Percentiles rank a stretch among this genome's conserved stretches.
Conservation (phyloP, 257 asterid genomes). For the Solanum lignicaule region DNA sequence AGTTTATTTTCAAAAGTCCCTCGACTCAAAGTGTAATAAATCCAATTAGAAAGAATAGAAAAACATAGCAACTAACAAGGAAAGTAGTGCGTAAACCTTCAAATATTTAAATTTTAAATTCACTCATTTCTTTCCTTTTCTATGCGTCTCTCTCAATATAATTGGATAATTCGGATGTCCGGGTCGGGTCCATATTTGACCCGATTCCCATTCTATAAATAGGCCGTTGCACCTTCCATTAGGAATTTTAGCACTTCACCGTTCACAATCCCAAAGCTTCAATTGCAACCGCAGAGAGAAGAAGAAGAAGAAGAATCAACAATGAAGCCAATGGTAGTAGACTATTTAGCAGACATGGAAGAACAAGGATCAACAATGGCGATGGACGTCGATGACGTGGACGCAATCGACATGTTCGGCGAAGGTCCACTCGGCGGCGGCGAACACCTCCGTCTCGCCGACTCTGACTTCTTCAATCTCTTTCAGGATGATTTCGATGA, state of each 20-base stretch:
- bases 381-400: constrained; percentile 43
- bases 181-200: neutral
- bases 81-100: neutral
- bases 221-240: accelerated
- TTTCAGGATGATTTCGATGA: constrained; percentile 41
- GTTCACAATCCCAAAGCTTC: neutral
- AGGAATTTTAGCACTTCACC: neutral
- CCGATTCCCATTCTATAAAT: neutral
- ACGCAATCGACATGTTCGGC: constrained; percentile 26
- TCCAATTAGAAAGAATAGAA: neutral
- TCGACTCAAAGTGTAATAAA: neutral
- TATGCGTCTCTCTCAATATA: no score
- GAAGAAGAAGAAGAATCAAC: neutral
- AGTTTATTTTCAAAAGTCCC: accelerated
- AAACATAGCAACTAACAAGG: neutral
- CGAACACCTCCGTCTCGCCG: constrained; percentile 34
- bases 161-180: neutral
- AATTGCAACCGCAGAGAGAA: neutral
- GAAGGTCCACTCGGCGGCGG: constrained; percentile 17
- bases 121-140: no score
- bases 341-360: constrained; percentile 20
- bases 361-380: constrained; percentile 28
- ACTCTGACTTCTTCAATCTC: constrained; percentile 36
- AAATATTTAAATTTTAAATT: no score
- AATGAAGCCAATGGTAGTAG: constrained; percentile 31